Evolutionary conservation across 768 basidiomycete species (phyloP).

Genomic region (Leccinum pellstonianum): DNA sequence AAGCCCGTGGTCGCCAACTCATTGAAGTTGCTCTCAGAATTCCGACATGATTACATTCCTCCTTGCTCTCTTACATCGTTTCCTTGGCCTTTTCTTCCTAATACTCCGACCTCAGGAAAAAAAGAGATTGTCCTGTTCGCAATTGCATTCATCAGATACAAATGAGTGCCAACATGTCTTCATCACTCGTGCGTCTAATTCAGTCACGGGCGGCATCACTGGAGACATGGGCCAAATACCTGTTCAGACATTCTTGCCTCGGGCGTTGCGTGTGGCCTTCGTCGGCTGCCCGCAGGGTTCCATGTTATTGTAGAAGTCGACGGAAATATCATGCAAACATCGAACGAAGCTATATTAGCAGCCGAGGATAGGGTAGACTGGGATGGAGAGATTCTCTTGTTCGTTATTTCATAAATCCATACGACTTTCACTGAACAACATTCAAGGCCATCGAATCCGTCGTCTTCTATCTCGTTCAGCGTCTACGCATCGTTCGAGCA

Average conservation of each 20-base stretch:
- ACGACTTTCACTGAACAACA: not conserved
- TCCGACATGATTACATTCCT: too few species aligned
- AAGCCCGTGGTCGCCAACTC: too few species aligned
- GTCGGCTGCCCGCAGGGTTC: not conserved
- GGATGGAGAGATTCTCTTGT: not conserved
- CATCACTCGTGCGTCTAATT: too few species aligned
- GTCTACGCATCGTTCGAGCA: not conserved
- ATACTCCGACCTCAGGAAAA: too few species aligned
- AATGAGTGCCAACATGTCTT: too few species aligned
- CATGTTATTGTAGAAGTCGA: not conserved
- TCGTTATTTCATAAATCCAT: not conserved
- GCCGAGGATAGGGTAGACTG: not conserved
- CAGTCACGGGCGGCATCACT: too few species aligned
- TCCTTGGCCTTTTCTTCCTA: too few species aligned
- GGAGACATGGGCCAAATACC: too few species aligned
- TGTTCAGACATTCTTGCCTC: not conserved
- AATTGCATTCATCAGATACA: too few species aligned
- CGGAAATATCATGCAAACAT: not conserved
- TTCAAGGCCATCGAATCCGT: not conserved
- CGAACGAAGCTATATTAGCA: not conserved
- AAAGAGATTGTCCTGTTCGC: too few species aligned
- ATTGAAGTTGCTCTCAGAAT: too few species aligned
- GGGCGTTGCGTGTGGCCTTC: not conserved
- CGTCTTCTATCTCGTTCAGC: not conserved
- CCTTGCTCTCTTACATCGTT: too few species aligned